These are phyloP conservation scores for Phyllosticta citriasiana DNA, from an alignment of 2,329 filamentous ascomycete genomes.

Conservation along the genomic window DNA sequence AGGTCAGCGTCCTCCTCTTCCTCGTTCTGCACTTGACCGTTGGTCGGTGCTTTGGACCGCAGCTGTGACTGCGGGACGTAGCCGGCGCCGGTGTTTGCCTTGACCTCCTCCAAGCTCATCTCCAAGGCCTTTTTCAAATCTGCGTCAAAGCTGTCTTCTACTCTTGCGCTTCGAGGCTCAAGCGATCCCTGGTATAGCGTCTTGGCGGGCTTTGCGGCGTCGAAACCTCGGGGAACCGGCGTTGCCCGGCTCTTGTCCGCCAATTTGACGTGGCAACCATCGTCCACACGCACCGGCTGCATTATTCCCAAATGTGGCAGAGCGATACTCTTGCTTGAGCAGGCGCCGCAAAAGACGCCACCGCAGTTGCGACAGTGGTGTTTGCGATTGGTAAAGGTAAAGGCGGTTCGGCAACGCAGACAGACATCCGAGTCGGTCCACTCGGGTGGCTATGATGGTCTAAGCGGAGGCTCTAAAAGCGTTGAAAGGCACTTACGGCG, in stretches of 20 bases:
- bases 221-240: conserved; percentile 34
- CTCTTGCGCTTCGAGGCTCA: conserved; percentile 81
- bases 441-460: conserved; percentile 63
- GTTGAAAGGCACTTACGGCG: conserved; percentile 51
- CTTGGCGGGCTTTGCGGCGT: conserved; percentile 46
- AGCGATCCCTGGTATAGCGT: conserved; percentile 58
- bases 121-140: conserved; percentile 87
- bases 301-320: conserved; percentile 88
- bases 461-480: background rate
- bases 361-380: conserved; percentile 98
- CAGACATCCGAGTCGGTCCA: conserved; percentile 98
- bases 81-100: conserved; percentile 57
- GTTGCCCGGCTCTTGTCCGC: conserved; percentile 56
- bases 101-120: conserved; percentile 93
- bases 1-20: conserved; percentile 90
- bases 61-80: conserved; percentile 58
- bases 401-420: conserved; percentile 91
- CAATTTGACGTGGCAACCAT: conserved; percentile 86
- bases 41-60: conserved; percentile 23
- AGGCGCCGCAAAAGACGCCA: conserved; percentile 93
- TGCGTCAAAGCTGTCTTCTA: conserved; percentile 88
- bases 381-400: conserved; percentile 96
- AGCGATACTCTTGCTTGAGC: conserved; percentile 78
- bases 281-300: conserved; percentile 85
- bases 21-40: conserved; percentile 32